Percentiles rank a stretch among this genome's conserved stretches.
Evolutionary conservation across 345 rosid genomes (phyloP).

Genomic region (Iberis pinnata): DNA sequence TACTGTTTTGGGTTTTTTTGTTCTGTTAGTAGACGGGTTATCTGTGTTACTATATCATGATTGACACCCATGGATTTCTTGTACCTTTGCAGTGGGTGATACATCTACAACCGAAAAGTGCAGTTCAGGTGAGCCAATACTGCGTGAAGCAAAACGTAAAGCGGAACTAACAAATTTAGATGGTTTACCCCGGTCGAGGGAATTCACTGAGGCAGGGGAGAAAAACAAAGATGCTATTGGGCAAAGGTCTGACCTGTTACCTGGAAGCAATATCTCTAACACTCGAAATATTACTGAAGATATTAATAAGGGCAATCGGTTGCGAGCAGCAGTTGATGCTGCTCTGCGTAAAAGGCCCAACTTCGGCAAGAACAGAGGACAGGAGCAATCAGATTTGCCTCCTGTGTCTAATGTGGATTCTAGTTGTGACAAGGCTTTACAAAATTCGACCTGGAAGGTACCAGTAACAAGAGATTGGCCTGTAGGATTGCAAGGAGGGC

Average conservation of each 20-base stretch:
- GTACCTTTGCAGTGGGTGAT: slow-evolving; percentile 44
- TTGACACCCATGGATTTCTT: slow-evolving; percentile 6
- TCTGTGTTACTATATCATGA: slow-evolving; percentile 8
- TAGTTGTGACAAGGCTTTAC: slow-evolving; percentile 35
- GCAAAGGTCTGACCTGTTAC: slow-evolving; percentile 30
- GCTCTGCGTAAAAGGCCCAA: slow-evolving; percentile 68
- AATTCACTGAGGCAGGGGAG: slow-evolving; percentile 46
- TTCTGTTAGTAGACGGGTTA: not conserved
- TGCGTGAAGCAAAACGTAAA: slow-evolving; percentile 42
- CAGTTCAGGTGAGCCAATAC: slow-evolving; percentile 42
- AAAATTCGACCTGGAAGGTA: slow-evolving; percentile 40
- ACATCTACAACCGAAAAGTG: slow-evolving; percentile 33
- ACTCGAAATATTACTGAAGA: slow-evolving; percentile 43
- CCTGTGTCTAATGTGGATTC: slow-evolving; percentile 38
- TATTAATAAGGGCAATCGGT: slow-evolving; percentile 42
- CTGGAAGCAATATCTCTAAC: slow-evolving; percentile 36
- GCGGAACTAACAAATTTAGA: slow-evolving; percentile 48
- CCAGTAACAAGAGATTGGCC: slow-evolving; percentile 33
- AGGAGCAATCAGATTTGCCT: slow-evolving; percentile 47
- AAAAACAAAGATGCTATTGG: slow-evolving; percentile 41
- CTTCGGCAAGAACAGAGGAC: slow-evolving; percentile 46
- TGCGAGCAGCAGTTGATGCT: slow-evolving; percentile 78
- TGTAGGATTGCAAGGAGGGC: slow-evolving; percentile 41
- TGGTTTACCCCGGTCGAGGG: slow-evolving; percentile 42
- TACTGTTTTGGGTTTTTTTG: not conserved